A percentile compares a stretch with the other conserved stretches of the same genome.
Evolutionary conservation across 306 rosid species (phyloP).

Genomic region (Prunus salicina): DNA sequence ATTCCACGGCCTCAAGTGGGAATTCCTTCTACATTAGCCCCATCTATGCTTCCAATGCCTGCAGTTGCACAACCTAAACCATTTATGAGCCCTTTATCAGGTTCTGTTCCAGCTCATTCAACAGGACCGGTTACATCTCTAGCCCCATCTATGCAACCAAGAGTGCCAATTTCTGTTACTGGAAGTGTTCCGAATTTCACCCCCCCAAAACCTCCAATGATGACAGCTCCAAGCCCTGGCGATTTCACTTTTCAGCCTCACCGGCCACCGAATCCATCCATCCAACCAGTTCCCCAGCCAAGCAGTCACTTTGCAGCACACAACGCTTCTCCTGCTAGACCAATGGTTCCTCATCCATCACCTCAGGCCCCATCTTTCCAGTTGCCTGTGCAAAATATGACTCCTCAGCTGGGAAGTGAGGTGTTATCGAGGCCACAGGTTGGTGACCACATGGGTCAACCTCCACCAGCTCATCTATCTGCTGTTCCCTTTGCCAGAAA

Average conservation of each 20-base stretch:
- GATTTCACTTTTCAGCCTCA: slow-evolving; percentile 69
- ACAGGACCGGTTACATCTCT: slow-evolving; percentile 39
- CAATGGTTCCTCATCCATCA: slow-evolving; percentile 41
- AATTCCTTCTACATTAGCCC: slow-evolving; percentile 7
- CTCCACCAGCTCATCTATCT: slow-evolving; percentile 31
- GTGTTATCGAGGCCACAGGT: slow-evolving; percentile 49
- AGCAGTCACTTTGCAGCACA: slow-evolving; percentile 40
- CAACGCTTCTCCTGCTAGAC: slow-evolving; percentile 23
- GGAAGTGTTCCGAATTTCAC: slow-evolving; percentile 32
- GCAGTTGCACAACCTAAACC: no score
- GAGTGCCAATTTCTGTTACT: slow-evolving; percentile 46
- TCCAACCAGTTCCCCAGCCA: slow-evolving; percentile 40
- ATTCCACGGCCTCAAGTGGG: slow-evolving; percentile 46
- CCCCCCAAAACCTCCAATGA: slow-evolving; percentile 36
- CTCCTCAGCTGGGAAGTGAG: slow-evolving; percentile 48
- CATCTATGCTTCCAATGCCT: no score
- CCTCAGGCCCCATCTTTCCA: slow-evolving; percentile 42
- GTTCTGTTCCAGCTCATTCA: neutral
- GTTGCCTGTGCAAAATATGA: slow-evolving; percentile 33
- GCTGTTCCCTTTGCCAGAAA: slow-evolving; percentile 46
- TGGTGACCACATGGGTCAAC: slow-evolving; percentile 44
- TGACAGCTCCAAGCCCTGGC: slow-evolving; percentile 45
- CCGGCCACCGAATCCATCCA: slow-evolving; percentile 42
- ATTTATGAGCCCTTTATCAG: no score
- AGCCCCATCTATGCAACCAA: slow-evolving; percentile 47